These are phyloP conservation scores for Pythium graminicola DNA, from an alignment of 352 stramenopile genomes.

Conservation along the genomic window DNA sequence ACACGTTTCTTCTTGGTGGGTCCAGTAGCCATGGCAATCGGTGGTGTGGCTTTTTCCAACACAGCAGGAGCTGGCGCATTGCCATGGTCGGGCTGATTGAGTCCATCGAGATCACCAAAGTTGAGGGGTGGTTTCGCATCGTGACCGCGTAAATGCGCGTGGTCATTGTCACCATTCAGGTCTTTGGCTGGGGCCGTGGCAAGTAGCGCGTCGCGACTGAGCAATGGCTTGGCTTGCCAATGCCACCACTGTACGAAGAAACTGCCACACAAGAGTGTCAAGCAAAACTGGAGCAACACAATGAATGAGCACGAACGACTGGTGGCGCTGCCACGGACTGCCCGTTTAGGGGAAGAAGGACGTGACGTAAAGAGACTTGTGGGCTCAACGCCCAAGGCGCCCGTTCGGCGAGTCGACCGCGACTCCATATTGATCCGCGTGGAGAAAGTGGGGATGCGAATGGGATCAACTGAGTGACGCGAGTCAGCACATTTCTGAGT, in stretches of 20 bases:
- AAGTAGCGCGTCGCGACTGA: constrained; percentile 10
- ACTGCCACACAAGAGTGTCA: constrained; percentile 32
- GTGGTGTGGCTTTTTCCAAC: constrained; percentile 5
- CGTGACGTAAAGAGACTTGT: constrained; percentile 9
- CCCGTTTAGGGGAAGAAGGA: neutral
- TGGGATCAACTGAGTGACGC: neutral
- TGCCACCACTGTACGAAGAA: constrained; percentile 44
- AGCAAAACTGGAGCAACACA: constrained; percentile 36
- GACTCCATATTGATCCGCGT: constrained; percentile 33
- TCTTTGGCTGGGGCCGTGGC: neutral
- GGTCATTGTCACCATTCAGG: neutral
- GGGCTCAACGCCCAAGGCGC: constrained; percentile 5
- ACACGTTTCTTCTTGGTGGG: neutral
- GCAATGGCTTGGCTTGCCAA: constrained; percentile 25
- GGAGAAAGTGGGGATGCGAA: neutral
- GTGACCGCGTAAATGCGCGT: constrained; percentile 13
- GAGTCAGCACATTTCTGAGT: neutral
- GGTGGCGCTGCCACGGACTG: neutral
- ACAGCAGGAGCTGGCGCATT: constrained; percentile 4
- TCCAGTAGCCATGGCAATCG: neutral
- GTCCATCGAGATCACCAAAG: constrained; percentile 7
- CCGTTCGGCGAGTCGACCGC: constrained; percentile 17
- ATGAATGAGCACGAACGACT: constrained; percentile 24
- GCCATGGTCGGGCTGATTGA: neutral
- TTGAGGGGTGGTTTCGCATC: neutral